These are phyloP conservation scores for Lodderomyces theae DNA, from an alignment of 1,139 yeast species.

Conservation along the genomic window DNA sequence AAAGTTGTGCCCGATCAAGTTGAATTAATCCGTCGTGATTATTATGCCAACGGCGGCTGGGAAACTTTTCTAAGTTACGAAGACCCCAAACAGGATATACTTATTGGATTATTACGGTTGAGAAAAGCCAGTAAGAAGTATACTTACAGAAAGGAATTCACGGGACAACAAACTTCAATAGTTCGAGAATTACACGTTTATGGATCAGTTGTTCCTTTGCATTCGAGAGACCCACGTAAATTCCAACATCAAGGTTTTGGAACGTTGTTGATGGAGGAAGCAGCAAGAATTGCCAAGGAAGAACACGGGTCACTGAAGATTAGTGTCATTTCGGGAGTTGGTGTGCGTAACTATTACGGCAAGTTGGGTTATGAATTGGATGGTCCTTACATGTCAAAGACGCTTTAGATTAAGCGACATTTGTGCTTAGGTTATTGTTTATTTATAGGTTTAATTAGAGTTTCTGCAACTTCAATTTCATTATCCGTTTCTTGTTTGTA, in stretches of 20 bases:
- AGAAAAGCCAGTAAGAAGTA: constrained; percentile 87
- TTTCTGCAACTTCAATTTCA: too few species aligned
- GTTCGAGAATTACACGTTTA: constrained; percentile 96
- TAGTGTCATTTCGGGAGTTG: constrained; percentile 95
- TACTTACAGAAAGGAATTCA: constrained; percentile 88
- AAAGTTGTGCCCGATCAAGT: constrained; percentile 97
- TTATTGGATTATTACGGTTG: constrained; percentile 84
- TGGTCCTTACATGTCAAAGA: constrained; percentile 88
- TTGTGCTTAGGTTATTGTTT: background rate
- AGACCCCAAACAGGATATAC: constrained; percentile 94
- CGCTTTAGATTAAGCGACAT: too few species aligned
- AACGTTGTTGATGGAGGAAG: constrained; percentile 95
- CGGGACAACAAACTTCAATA: constrained; percentile 79
- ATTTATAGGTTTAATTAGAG: too few species aligned
- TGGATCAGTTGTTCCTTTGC: constrained; percentile 96
- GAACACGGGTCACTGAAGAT: constrained; percentile 93
- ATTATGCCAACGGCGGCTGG: constrained; percentile 99
- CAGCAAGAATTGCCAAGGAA: constrained; percentile 90
- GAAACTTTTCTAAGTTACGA: constrained; percentile 95
- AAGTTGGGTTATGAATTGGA: constrained; percentile 88
- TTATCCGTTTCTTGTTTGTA: background rate
- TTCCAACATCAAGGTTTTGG: constrained; percentile 99
- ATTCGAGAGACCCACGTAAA: constrained; percentile 95
- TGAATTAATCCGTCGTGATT: constrained; percentile 91
- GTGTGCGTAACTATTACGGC: constrained; percentile 93